Evolutionary conservation across 257 asterid genomes (phyloP).

Genomic region (Vinca minor): DNA sequence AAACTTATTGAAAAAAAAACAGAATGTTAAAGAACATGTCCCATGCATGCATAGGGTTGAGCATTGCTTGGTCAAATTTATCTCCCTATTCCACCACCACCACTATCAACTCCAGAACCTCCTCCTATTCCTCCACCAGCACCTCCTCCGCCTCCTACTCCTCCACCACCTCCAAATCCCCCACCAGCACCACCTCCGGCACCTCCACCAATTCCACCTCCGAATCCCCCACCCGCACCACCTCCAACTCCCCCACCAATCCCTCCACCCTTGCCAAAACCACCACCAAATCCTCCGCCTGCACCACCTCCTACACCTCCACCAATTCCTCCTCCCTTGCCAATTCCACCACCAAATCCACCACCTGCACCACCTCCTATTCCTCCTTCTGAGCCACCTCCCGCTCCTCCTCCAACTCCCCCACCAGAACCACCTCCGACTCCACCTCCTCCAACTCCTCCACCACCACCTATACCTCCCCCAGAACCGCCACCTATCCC

Average conservation of each 20-base stretch:
- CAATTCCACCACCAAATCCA: neutral
- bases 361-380: neutral
- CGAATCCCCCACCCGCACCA: constrained; percentile 16
- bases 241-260: neutral
- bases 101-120: neutral
- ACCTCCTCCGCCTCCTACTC: constrained; percentile 8
- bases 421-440: neutral
- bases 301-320: constrained; percentile 7
- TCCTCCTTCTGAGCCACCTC: neutral
- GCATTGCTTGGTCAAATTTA: too few relatives aligned
- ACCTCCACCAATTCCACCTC: neutral
- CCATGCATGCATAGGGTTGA: too few relatives aligned
- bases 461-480: neutral
- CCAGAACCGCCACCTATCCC: neutral
- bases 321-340: constrained; percentile 9
- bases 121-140: constrained; percentile 15
- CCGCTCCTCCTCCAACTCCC: neutral
- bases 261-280: constrained; percentile 11
- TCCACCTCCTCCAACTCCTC: neutral
- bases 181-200: constrained; percentile 8
- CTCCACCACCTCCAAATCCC: constrained; percentile 17
- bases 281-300: constrained; percentile 21
- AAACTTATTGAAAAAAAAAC: too few relatives aligned
- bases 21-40: too few relatives aligned
- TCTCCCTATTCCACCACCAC: constrained; percentile 8